Evolutionary conservation across 768 basidiomycete genomes (phyloP), one percentile per base, ranked within the genome.

Genomic region (Trametes coccinea): DNA sequence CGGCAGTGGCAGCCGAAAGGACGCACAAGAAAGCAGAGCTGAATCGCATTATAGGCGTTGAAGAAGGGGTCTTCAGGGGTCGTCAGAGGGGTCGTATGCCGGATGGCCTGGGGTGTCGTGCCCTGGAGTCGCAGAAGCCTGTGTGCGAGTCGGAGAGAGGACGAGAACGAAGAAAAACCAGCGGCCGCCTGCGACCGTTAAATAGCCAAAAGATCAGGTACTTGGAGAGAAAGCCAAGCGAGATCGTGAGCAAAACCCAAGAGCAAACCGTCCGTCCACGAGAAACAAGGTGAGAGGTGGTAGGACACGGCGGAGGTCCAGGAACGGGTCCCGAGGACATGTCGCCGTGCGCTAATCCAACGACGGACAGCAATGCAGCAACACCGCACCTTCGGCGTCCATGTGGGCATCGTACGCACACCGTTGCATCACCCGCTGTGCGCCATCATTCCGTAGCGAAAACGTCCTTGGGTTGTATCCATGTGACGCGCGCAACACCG

Each of bases 101-200:
- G 49, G 39, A 22, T n/a, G 40, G 29, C 39, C 27, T 49, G 37
- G n/a, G 39, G 51, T 13, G 27, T 34, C 27, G 27, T n/a, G 7
- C 39, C 30, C 41, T 29, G 22, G 37, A 30, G 41, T 16, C 44
- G 55, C 55, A 56, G 14, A 33, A 56, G 45, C 31, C 11, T 30
- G 9, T 47, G 40, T 33, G 49, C 33, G 51, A 61, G 53, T 46
- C 41, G 54, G 37, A 56, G 43, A 43, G 29, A 29, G 13, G 51
- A 53, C 47, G 48, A 39, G 33, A 43, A 34, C 61, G 50, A 56
- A 13, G 50, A 50, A 8, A 47, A 43, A 43, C 6, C 34, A 29
- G 31, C 43, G 49, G 61, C 31, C 50, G 61, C 50, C 61, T 56
- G 61, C 61, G 55, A 29, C 61, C 61, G 54, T 56, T 61, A 55